These are phyloP conservation scores for Colletotrichum navitas DNA, from an alignment of 2,329 filamentous ascomycete species.

Conservation along the genomic window DNA sequence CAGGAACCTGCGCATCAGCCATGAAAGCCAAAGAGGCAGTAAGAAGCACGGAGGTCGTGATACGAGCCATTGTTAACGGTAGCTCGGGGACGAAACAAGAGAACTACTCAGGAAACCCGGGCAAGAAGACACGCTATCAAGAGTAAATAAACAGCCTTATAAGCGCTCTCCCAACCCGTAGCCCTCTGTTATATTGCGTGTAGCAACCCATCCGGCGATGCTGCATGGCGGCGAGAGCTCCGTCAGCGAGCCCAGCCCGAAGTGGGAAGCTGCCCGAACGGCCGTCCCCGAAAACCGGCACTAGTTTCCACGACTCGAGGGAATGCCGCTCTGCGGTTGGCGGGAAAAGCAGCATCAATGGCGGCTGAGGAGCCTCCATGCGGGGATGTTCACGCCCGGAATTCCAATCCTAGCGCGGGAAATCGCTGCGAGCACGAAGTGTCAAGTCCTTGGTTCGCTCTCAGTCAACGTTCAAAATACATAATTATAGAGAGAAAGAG, in stretches of 20 bases:
- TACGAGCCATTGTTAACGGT: conserved; percentile 27
- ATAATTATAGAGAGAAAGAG: background rate
- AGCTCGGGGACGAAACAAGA: background rate
- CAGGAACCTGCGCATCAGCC: conserved; percentile 32
- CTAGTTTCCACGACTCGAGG: too few relatives aligned
- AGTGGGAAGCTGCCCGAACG: conserved; percentile 1
- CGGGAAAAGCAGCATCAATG: conserved; percentile 24
- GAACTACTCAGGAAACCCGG: background rate
- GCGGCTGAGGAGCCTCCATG: background rate
- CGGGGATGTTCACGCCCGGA: conserved; percentile 18
- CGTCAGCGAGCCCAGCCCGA: background rate
- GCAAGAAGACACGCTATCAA: background rate
- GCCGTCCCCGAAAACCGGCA: conserved; percentile 1
- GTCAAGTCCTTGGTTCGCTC: conserved; percentile 21
- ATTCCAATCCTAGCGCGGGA: background rate
- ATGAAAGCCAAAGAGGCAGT: conserved; percentile 9
- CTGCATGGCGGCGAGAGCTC: background rate
- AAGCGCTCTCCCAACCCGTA: background rate
- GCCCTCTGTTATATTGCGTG: background rate
- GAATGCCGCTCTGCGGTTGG: conserved; percentile 14
- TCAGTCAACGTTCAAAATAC: background rate
- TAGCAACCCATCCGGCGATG: background rate
- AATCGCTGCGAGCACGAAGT: background rate
- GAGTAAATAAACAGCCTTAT: background rate
- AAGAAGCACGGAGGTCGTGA: conserved; percentile 18